Evolutionary conservation across 1,284 basidiomycete species (phyloP).

Genomic region (Moesziomyces antarcticus): DNA sequence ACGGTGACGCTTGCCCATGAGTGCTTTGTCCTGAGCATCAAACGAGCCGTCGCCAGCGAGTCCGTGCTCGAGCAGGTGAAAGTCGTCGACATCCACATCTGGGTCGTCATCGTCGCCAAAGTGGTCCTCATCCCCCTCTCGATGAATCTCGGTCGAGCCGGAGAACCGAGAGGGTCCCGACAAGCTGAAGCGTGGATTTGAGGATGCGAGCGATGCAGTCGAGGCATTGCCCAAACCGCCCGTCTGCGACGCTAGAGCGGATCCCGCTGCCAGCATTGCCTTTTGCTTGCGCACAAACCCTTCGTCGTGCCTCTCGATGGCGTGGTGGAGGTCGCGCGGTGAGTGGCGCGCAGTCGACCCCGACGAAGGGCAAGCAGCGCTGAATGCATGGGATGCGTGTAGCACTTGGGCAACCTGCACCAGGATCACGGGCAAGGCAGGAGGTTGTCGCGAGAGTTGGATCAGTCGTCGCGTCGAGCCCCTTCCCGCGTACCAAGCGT

Average conservation of each 20-base stretch:
- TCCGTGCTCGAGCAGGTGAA: constrained; percentile 24
- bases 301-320: constrained; percentile 55
- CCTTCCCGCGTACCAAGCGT: constrained; percentile 44
- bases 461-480: constrained; percentile 50
- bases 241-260: constrained; percentile 12
- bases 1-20: constrained; percentile 46
- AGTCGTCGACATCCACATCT: constrained; percentile 38
- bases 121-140: constrained; percentile 5
- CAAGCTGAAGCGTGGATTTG: constrained; percentile 17
- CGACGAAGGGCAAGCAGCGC: constrained; percentile 52
- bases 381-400: constrained; percentile 50
- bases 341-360: constrained; percentile 49
- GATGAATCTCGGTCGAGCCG: constrained; percentile 2
- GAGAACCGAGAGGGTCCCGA: constrained; percentile 8
- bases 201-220: constrained; percentile 4
- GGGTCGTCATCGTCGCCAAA: constrained; percentile 18
- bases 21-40: constrained; percentile 35
- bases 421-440: constrained; percentile 35
- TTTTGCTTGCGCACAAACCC: constrained; percentile 47
- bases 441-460: constrained; percentile 44
- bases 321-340: constrained; percentile 55
- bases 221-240: background rate
- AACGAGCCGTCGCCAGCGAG: constrained; percentile 31
- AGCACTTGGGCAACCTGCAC: constrained; percentile 53
- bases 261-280: constrained; percentile 19